These are phyloP conservation scores for Arthroderma uncinatum DNA, from an alignment of 2,329 filamentous ascomycete species.

Conservation along the genomic window DNA sequence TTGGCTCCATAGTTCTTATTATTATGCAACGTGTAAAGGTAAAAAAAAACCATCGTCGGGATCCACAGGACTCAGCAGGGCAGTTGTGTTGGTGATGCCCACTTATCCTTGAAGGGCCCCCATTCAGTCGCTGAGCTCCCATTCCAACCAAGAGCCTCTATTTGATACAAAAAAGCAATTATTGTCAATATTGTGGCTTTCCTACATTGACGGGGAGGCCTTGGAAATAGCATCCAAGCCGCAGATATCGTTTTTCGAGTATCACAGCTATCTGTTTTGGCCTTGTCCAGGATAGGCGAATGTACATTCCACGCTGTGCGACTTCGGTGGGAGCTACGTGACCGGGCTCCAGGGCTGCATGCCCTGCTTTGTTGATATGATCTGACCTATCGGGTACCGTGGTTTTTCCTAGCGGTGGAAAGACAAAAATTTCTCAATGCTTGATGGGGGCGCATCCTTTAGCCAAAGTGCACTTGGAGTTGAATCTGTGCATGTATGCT, in stretches of 20 bases:
- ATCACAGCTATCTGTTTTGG: neutral
- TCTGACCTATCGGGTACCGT: neutral
- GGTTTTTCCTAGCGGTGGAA: neutral
- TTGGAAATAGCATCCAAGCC: neutral
- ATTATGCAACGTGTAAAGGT: neutral
- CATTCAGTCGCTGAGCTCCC: neutral
- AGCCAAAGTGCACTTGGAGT: neutral
- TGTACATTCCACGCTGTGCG: neutral
- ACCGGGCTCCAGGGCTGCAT: neutral
- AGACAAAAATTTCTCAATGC: neutral
- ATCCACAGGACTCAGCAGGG: constrained; percentile 1
- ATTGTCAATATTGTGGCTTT: constrained; percentile 5
- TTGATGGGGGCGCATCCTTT: neutral
- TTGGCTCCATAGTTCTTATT: neutral
- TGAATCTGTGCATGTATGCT: constrained; percentile 4
- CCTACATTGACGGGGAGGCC: neutral
- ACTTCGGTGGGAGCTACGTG: neutral
- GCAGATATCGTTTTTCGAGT: neutral
- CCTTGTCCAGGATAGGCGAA: neutral
- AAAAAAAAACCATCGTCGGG: neutral
- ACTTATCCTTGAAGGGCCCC: neutral
- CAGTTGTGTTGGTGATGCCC: neutral
- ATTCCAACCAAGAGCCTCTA: neutral
- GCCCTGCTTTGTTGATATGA: constrained; percentile 2
- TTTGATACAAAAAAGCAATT: neutral